A percentile compares a stretch with the other conserved stretches of the same genome.
These are phyloP conservation scores for Malus sieversii DNA, from an alignment of 306 rosid genomes.

Conservation along the genomic window DNA sequence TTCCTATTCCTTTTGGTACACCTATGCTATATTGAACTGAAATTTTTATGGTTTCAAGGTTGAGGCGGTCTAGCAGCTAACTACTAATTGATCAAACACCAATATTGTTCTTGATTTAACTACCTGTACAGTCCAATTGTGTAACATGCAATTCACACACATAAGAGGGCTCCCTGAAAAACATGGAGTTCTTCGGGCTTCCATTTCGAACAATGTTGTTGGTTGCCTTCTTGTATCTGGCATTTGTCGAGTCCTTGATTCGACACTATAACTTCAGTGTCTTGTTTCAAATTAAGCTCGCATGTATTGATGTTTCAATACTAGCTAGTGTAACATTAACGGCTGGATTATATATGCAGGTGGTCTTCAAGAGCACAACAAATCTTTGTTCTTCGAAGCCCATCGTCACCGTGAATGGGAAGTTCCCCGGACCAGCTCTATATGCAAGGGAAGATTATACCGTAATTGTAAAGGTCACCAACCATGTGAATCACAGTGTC, in stretches of 20 bases:
- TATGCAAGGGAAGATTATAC: conserved; percentile 72
- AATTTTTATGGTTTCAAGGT: background rate
- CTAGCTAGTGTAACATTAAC: background rate
- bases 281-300: background rate
- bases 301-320: background rate
- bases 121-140: no score
- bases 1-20: background rate
- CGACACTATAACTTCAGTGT: conserved; percentile 53
- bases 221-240: conserved; percentile 34
- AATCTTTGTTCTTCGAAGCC: conserved; percentile 55
- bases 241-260: conserved; percentile 35
- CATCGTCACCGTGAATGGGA: conserved; percentile 46
- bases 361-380: conserved; percentile 48
- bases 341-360: conserved; percentile 25
- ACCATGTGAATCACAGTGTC: conserved; percentile 41
- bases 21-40: background rate
- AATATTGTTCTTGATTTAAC: background rate
- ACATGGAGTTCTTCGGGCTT: conserved; percentile 14
- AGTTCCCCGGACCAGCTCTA: conserved; percentile 63
- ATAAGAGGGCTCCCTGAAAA: background rate
- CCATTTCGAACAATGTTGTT: conserved; percentile 33
- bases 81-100: no score
- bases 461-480: conserved; percentile 53
- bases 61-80: no score
- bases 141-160: background rate